Percentiles rank a stretch among this genome's conserved stretches.
Conservation (phyloP, 495 filamentous ascomycete species). For the Podospora pseudoanserina region DNA sequence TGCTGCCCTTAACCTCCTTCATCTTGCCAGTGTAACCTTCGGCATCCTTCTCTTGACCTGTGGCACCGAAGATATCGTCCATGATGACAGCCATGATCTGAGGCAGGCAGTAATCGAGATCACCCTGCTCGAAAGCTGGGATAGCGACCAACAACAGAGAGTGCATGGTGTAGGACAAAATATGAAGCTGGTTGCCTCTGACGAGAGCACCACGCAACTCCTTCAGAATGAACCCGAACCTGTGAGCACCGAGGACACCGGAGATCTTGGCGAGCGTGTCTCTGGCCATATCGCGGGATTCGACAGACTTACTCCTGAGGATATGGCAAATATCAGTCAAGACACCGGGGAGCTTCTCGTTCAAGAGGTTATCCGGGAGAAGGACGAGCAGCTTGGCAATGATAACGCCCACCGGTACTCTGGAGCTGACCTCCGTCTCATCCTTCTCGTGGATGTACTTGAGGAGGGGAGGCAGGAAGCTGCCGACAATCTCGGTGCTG, state of each 20-base stretch:
- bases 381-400: slow-evolving; percentile 80
- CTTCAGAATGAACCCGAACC: slow-evolving; percentile 89
- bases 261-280: slow-evolving; percentile 83
- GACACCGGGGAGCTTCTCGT: slow-evolving; percentile 70
- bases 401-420: slow-evolving; percentile 82
- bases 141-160: slow-evolving; percentile 76
- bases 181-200: slow-evolving; percentile 88
- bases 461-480: slow-evolving; percentile 70
- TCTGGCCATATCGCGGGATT: slow-evolving; percentile 83
- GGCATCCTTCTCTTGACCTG: slow-evolving; percentile 95
- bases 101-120: slow-evolving; percentile 80
- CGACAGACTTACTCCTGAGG: slow-evolving; percentile 80
- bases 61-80: slow-evolving; percentile 95
- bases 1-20: slow-evolving; percentile 96
- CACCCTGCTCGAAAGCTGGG: slow-evolving; percentile 72
- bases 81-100: slow-evolving; percentile 80
- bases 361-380: slow-evolving; percentile 66
- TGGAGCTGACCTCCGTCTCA: slow-evolving; percentile 84
- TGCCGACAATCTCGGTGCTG: slow-evolving; percentile 65
- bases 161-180: slow-evolving; percentile 92
- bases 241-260: slow-evolving; percentile 69
- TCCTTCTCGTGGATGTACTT: slow-evolving; percentile 90
- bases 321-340: slow-evolving; percentile 91
- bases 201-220: slow-evolving; percentile 78
- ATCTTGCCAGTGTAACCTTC: slow-evolving; percentile 92